These are phyloP conservation scores for Endotrypanum monterogeii DNA, from an alignment of 208 protist genomes.

Conservation along the genomic window DNA sequence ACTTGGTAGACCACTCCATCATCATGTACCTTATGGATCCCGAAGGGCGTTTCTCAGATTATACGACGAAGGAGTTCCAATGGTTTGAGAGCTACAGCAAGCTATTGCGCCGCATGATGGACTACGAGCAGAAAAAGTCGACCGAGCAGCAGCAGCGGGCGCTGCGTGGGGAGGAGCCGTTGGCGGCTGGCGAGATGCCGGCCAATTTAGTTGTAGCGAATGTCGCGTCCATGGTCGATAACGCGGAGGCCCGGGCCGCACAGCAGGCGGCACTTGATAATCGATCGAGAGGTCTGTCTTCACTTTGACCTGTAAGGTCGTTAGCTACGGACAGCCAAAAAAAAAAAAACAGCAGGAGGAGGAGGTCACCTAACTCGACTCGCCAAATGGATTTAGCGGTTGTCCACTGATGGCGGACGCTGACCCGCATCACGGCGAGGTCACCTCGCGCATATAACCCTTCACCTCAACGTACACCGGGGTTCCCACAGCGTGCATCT, in stretches of 20 bases:
- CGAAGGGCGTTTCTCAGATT: constrained; percentile 86
- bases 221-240: constrained; percentile 57
- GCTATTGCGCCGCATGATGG: constrained; percentile 78
- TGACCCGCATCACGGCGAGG: not conserved
- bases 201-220: constrained; percentile 63
- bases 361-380: not conserved
- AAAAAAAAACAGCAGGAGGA: not conserved
- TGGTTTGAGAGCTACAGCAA: constrained; percentile 88
- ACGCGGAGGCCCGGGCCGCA: constrained; percentile 27
- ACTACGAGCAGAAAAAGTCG: constrained; percentile 63
- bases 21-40: constrained; percentile 94
- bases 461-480: no score
- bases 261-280: constrained; percentile 33
- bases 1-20: constrained; percentile 96
- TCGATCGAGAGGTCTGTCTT: constrained; percentile 21
- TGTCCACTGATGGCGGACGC: not conserved
- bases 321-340: no score
- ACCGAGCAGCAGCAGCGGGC: constrained; percentile 29
- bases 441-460: no score
- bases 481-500: no score
- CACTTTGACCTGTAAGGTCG: constrained; percentile 8
- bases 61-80: constrained; percentile 89
- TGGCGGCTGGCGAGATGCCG: constrained; percentile 32
- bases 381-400: not conserved
- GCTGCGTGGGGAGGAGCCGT: constrained; percentile 20